These are phyloP conservation scores for Trifolium dubium DNA, from an alignment of 306 rosid species.

Conservation along the genomic window DNA sequence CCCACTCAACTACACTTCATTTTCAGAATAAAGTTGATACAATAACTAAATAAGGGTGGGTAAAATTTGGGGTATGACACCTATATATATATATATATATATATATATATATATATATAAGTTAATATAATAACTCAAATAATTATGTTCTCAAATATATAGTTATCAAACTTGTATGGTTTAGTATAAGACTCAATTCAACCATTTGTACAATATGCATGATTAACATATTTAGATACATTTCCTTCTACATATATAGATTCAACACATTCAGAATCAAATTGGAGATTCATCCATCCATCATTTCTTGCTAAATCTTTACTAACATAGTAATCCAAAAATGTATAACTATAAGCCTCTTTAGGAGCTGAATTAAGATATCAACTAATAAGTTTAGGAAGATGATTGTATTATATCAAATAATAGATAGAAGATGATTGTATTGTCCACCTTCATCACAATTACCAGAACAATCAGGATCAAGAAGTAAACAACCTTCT, in stretches of 20 bases:
- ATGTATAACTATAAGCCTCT: slow-evolving; percentile 45
- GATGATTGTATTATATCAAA: slow-evolving; percentile 73
- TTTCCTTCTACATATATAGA: slow-evolving; percentile 6
- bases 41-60: no score
- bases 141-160: background rate
- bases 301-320: slow-evolving; percentile 62
- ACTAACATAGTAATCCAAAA: slow-evolving; percentile 62
- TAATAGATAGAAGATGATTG: slow-evolving; percentile 63
- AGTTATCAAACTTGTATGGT: background rate
- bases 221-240: background rate
- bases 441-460: slow-evolving; percentile 49
- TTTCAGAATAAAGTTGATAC: no score
- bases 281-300: slow-evolving; percentile 89
- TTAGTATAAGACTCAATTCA: background rate
- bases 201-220: slow-evolving; percentile 27
- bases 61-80: no score
- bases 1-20: no score
- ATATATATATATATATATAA: no score
- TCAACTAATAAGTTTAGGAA: slow-evolving; percentile 60
- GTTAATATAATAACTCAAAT: no score
- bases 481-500: slow-evolving; percentile 58
- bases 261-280: slow-evolving; percentile 75
- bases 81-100: no score
- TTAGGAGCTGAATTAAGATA: slow-evolving; percentile 51
- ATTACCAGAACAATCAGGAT: slow-evolving; percentile 58